Base-by-base conservation (phyloP, 495 filamentous ascomycete genomes). In the Xylaria flabelliformis region DNA sequence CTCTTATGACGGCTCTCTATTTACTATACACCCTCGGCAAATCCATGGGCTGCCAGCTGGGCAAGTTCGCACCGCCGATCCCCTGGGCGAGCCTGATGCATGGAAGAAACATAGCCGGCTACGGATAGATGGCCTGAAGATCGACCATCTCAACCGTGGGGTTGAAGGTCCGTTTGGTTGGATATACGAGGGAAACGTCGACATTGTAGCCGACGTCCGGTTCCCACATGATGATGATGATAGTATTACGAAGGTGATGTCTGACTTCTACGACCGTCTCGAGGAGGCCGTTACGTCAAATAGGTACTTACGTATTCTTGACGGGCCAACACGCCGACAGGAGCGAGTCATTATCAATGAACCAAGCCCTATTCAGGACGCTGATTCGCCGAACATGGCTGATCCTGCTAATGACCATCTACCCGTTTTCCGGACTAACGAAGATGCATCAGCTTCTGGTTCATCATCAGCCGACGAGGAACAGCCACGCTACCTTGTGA, bases 21-120 rank as follows among this genome's bases (percentile, higher is more conserved):
- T 99, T 81, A 98, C 94, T 0, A 97, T 99, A 65, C 96, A 99
- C 80, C 96, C 96, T 26, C 90, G 93, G 17, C 96, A 99, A 79
- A 90, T 90, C 24, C 94, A 98, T 77, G 91, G 91, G 17, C 78
- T 88, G 10, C 81, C 82, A 13, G 75, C 84, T 12, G 80, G 82
- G 29, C 81, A 84, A 36, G 80, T 83, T 24, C 66, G 79, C 46
- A 82, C 83, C 4, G 84, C 85, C n/a, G 81, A 81, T 26, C 80
- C 75, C 50, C 80, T 88, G 50, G 89, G 86, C 0, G 79, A 83
- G 8, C 86, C 89, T 41, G 83, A 85, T 10, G 86, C 87, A 0
- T 99, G 94, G 94, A 97, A 98, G 84, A 98, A 97, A 77, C 93
- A 96, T 69, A 96, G 90, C 76, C 87, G 96, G 63, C 87, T 97